Evolutionary conservation across 129 eudicot species (phyloP), one percentile per base, ranked within the genome.

Genomic region (Silybum marianum): DNA sequence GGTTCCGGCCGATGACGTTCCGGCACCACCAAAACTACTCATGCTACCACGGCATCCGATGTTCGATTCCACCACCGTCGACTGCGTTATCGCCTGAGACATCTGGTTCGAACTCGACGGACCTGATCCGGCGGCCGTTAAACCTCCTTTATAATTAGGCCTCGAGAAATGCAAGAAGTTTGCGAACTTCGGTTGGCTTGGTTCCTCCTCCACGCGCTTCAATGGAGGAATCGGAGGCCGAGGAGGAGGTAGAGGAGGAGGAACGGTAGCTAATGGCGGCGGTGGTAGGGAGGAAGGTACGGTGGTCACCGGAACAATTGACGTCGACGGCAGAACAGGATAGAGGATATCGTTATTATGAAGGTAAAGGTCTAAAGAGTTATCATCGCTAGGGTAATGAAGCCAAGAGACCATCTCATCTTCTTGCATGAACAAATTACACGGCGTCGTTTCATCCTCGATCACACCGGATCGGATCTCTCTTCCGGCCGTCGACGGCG

Each of bases 401-500:
- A 89, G 87, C 98, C 98, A 94, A 0, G 93, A 84, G 30, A 79
- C 86, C 86, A 90, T 89, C 54, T 90, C 97, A 9, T 90, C 91
- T 36, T 90, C 97, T 21, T 87, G 93, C 86, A 91, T 91, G 86
- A 84, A 83, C 65, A 87, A 48, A 28, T 87, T 90, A 71, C 79
- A 76, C 80, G 77, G 84, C 72, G 84, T 77, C 83, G 84, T 39
- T 77, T 78, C 84, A 7, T 77, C 86, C 19, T 60, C 87, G 9
- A 71, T 40, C 0, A 13, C 84, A 16, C 77, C 68, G 80, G 84
- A 85, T 78, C 89, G 83, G 88, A 82, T 79, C 76, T 83, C 85
- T 82, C 84, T 82, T n/a, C 63, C 32, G 44, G 82, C 19, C 18
- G 78, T 82, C 62, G 79, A 75, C 76, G 77, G 62, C 69, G 71